phyloP scores from a whole-genome alignment of 176 grass and related monocot genomes.

The Eragrostis nindensis region DNA sequence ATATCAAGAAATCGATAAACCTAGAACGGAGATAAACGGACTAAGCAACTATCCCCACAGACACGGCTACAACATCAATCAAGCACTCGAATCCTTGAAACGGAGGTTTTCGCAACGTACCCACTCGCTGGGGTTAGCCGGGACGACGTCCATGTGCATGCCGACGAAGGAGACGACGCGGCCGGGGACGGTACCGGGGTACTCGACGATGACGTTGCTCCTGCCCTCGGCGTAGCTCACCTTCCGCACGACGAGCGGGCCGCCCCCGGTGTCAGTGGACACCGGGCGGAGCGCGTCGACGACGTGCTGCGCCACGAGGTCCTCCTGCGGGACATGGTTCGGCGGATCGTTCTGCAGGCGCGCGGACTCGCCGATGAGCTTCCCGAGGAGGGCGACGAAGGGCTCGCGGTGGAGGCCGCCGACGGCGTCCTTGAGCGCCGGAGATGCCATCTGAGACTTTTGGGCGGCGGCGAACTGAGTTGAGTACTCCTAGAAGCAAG shows the following conservation, averaged over 20 bases:
- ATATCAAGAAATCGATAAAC: background rate
- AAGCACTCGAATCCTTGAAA: background rate
- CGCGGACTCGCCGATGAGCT: conserved; percentile 75
- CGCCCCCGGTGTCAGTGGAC: conserved; percentile 67
- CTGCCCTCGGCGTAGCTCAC: conserved; percentile 62
- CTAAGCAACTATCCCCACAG: conserved; percentile 1
- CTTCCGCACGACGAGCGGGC: conserved; percentile 75
- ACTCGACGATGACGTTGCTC: conserved; percentile 90
- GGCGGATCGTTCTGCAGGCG: conserved; percentile 96
- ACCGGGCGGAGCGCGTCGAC: conserved; percentile 65
- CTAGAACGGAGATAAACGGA: background rate
- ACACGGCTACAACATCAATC: conserved; percentile 23
- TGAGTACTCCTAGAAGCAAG: background rate
- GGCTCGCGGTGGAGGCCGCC: conserved; percentile 68
- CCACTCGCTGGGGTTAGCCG: conserved; percentile 76
- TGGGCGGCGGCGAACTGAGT: conserved; percentile 5
- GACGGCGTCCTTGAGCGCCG: conserved; percentile 54
- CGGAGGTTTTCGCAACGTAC: conserved; percentile 31
- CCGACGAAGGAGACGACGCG: conserved; percentile 83
- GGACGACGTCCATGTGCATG: conserved; percentile 98
- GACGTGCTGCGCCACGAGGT: conserved; percentile 81
- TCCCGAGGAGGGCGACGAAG: conserved; percentile 75
- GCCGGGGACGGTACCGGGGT: conserved; percentile 70
- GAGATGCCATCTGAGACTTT: conserved; percentile 52
- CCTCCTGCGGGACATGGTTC: conserved; percentile 66